phyloP scores from a whole-genome alignment of 306 rosid species.

The Fagus crenata region DNA sequence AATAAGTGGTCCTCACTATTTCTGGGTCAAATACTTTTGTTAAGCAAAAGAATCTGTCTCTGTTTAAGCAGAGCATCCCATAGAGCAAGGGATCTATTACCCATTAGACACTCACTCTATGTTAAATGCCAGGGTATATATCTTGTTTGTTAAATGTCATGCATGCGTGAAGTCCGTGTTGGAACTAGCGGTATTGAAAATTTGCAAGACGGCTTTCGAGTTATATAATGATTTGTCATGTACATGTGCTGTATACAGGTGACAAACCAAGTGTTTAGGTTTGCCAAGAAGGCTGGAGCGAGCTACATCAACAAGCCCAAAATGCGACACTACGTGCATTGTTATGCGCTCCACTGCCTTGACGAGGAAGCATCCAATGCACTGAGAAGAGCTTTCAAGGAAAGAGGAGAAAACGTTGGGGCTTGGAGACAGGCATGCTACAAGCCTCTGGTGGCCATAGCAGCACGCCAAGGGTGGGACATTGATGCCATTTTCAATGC shows the following conservation, averaged over 20 bases:
- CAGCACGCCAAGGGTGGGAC: constrained; percentile 88
- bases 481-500: constrained; percentile 86
- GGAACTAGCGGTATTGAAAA: no score
- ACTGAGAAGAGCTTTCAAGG: constrained; percentile 65
- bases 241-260: constrained; percentile 40
- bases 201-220: no score
- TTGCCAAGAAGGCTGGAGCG: constrained; percentile 85
- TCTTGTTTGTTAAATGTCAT: no score
- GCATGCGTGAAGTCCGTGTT: no score
- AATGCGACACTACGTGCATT: constrained; percentile 97
- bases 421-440: constrained; percentile 92
- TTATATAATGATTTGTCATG: not conserved
- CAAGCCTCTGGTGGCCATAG: constrained; percentile 69
- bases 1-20: no score
- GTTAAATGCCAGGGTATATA: no score
- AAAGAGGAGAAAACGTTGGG: constrained; percentile 85
- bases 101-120: no score
- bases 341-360: constrained; percentile 86
- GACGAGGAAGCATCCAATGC: constrained; percentile 74
- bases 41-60: no score
- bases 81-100: no score
- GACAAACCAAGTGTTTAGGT: constrained; percentile 87
- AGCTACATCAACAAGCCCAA: constrained; percentile 96
- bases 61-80: no score
- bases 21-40: no score